Evolutionary conservation across 495 filamentous ascomycete genomes (phyloP).

Genomic region (Chlorociboria aeruginascens): DNA sequence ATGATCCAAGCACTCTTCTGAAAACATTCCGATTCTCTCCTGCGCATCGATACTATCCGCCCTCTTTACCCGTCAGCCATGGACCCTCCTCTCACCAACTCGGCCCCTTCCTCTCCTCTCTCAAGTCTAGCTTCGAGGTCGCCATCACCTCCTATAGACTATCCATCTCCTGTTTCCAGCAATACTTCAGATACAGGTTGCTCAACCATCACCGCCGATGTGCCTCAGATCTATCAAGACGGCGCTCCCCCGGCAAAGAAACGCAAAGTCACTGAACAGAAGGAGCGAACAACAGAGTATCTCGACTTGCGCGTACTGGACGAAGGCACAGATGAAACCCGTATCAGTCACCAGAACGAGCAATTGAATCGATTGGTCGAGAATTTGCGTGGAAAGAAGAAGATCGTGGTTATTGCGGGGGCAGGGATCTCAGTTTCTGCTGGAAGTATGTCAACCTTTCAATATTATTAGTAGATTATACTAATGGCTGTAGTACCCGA

Average conservation of each 20-base stretch:
- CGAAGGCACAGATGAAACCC: slow-evolving; percentile 29
- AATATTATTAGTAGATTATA: background rate
- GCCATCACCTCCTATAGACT: slow-evolving; percentile 22
- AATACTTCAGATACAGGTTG: slow-evolving; percentile 29
- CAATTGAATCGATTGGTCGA: slow-evolving; percentile 58
- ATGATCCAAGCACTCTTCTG: background rate
- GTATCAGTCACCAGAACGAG: slow-evolving; percentile 25
- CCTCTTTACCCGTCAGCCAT: slow-evolving; percentile 6
- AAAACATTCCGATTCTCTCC: background rate
- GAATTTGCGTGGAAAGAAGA: slow-evolving; percentile 75
- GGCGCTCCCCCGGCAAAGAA: slow-evolving; percentile 60
- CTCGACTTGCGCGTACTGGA: slow-evolving; percentile 50
- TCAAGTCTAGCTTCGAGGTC: slow-evolving; percentile 19
- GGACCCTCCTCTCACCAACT: slow-evolving; percentile 7
- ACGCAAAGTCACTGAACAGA: slow-evolving; percentile 53
- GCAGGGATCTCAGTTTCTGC: slow-evolving; percentile 95
- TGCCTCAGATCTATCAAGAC: slow-evolving; percentile 24
- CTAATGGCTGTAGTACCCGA: slow-evolving; percentile 61
- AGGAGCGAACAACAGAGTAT: slow-evolving; percentile 58
- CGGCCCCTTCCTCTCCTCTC: slow-evolving; percentile 21
- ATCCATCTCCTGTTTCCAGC: slow-evolving; percentile 31
- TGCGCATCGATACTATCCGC: slow-evolving; percentile 7
- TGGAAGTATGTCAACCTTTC: slow-evolving; percentile 58
- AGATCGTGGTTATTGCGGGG: slow-evolving; percentile 93
- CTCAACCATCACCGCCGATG: slow-evolving; percentile 23